Conservation (phyloP, 352 stramenopile species). For the Phytophthora citrophthora region DNA sequence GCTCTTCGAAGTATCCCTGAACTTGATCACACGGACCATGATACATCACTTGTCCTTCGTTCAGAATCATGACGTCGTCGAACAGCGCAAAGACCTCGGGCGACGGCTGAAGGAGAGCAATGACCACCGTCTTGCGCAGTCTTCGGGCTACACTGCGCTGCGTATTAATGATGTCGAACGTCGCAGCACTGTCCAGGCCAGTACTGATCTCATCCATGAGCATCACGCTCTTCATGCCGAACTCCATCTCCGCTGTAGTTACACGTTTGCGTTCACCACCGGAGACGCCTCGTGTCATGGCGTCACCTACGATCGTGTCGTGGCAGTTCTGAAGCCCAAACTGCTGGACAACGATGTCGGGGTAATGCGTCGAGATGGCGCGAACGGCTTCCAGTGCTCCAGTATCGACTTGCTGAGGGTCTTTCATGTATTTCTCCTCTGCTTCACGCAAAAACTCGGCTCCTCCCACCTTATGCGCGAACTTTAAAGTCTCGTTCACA, state of each 20-base stretch:
- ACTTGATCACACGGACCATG: slow-evolving; percentile 23
- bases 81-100: slow-evolving; percentile 93
- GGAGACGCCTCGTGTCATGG: slow-evolving; percentile 63
- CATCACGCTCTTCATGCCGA: slow-evolving; percentile 66
- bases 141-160: slow-evolving; percentile 33
- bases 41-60: slow-evolving; percentile 46
- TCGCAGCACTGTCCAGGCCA: slow-evolving; percentile 84
- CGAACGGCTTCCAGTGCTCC: slow-evolving; percentile 22
- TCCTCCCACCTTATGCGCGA: slow-evolving; percentile 19
- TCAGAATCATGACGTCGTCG: slow-evolving; percentile 57
- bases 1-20: slow-evolving; percentile 19
- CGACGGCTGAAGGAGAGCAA: slow-evolving; percentile 87
- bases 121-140: slow-evolving; percentile 47
- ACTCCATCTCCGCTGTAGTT: slow-evolving; percentile 74
- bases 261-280: slow-evolving; percentile 78
- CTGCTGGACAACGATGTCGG: slow-evolving; percentile 42
- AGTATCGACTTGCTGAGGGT: not conserved
- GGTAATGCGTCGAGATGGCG: slow-evolving; percentile 29
- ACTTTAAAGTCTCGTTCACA: slow-evolving; percentile 24
- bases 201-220: slow-evolving; percentile 94
- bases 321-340: slow-evolving; percentile 30
- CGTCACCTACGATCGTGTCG: slow-evolving; percentile 50
- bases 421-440: slow-evolving; percentile 8
- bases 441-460: slow-evolving; percentile 19
- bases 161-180: slow-evolving; percentile 42